Conservation (phyloP, 2,329 filamentous ascomycete species). For the Teratosphaeria zuluensis region DNA sequence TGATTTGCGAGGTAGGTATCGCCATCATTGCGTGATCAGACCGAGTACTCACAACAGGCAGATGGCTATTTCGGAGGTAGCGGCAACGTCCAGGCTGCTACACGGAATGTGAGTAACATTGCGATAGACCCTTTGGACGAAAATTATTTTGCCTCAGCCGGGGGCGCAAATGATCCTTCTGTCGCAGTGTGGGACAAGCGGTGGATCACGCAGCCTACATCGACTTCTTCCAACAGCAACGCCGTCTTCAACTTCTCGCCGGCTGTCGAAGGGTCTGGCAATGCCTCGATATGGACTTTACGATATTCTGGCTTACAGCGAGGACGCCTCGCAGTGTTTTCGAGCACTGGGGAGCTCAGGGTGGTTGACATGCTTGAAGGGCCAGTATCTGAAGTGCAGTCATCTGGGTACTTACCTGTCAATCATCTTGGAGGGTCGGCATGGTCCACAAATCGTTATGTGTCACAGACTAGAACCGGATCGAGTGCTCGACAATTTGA, state of each 20-base stretch:
- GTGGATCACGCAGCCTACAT: constrained; percentile 24
- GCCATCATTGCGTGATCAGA: background rate
- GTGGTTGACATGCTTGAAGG: constrained; percentile 22
- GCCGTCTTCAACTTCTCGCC: constrained; percentile 50
- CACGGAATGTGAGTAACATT: constrained; percentile 55
- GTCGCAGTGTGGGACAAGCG: constrained; percentile 73
- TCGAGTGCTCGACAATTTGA: constrained; percentile 36
- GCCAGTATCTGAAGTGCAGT: background rate
- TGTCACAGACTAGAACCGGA: constrained; percentile 33
- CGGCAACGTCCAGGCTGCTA: constrained; percentile 37
- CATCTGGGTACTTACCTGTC: constrained; percentile 6
- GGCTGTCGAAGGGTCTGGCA: constrained; percentile 39
- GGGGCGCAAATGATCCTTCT: constrained; percentile 60
- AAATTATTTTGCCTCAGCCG: constrained; percentile 75
- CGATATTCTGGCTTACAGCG: constrained; percentile 50
- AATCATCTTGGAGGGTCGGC: constrained; percentile 22
- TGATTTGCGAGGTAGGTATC: constrained; percentile 57
- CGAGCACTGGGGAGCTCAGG: constrained; percentile 51
- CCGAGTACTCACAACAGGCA: background rate
- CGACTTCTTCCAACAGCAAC: constrained; percentile 47
- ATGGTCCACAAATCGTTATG: constrained; percentile 37
- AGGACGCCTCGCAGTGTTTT: constrained; percentile 49
- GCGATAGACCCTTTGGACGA: constrained; percentile 70
- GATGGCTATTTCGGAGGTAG: constrained; percentile 15
- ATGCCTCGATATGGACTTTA: constrained; percentile 51